Evolutionary conservation across 2,329 filamentous ascomycete genomes (phyloP).

Genomic region (Teratosphaeria nubilosa): DNA sequence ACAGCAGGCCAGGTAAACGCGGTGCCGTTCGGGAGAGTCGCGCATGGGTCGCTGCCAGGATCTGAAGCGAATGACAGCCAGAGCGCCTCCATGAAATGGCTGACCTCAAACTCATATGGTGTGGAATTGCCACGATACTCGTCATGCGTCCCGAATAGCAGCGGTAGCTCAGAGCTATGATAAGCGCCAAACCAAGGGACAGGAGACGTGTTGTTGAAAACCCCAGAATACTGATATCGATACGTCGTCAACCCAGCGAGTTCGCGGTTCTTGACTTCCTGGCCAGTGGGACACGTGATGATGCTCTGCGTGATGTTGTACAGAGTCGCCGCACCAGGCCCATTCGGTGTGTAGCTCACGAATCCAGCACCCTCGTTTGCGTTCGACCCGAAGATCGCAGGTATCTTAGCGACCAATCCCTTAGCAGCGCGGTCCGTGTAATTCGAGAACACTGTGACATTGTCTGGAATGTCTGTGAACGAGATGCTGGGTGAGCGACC

Average conservation of each 20-base stretch:
- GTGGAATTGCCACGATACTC: conserved; percentile 13
- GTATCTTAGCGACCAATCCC: conserved; percentile 2
- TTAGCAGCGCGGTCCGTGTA: conserved; percentile 10
- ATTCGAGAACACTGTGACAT: conserved; percentile 18
- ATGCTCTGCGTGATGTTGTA: conserved; percentile 5
- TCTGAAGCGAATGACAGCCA: background rate
- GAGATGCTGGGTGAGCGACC: background rate
- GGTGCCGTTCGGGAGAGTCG: background rate
- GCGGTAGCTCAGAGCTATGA: conserved; percentile 27
- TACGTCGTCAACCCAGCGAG: conserved; percentile 20
- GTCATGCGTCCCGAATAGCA: conserved; percentile 30
- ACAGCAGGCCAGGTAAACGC: background rate
- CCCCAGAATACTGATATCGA: conserved; percentile 31
- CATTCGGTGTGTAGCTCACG: conserved; percentile 6
- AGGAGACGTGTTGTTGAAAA: conserved; percentile 31
- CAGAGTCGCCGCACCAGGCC: conserved; percentile 6
- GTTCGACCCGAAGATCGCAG: conserved; percentile 11
- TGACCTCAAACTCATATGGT: conserved; percentile 16
- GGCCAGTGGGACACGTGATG: conserved; percentile 7
- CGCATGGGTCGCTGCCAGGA: background rate
- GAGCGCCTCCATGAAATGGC: conserved; percentile 25
- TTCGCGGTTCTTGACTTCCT: conserved; percentile 5
- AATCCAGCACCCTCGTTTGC: conserved; percentile 14
- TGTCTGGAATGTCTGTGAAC: conserved; percentile 19
- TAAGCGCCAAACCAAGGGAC: conserved; percentile 32